phyloP scores from a whole-genome alignment of 352 stramenopile species.

The Phytophthora aleatoria region DNA sequence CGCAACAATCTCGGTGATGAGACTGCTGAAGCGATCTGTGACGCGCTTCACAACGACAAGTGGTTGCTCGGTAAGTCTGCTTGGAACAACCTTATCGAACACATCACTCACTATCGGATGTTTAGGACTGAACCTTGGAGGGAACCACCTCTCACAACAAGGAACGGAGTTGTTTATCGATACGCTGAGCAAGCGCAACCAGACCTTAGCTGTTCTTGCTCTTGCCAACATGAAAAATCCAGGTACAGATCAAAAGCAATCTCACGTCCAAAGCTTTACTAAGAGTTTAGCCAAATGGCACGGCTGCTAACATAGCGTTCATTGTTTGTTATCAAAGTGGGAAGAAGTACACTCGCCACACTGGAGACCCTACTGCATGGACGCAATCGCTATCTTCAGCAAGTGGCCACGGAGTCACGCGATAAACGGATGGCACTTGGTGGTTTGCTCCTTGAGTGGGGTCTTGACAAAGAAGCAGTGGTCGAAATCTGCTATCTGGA shows the following conservation, averaged over 20 bases:
- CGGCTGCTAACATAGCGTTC: not conserved
- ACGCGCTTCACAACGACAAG: constrained; percentile 70
- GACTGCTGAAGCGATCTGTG: constrained; percentile 40
- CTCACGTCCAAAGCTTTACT: not conserved
- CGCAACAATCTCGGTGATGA: constrained; percentile 53
- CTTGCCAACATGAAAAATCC: constrained; percentile 38
- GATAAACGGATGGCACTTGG: constrained; percentile 53
- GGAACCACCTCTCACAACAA: constrained; percentile 43
- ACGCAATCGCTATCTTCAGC: constrained; percentile 36
- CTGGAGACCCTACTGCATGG: constrained; percentile 31
- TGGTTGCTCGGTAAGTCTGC: constrained; percentile 52
- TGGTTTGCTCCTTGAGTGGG: constrained; percentile 59
- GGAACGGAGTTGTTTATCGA: constrained; percentile 37
- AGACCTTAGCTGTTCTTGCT: constrained; percentile 49
- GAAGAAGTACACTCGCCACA: constrained; percentile 18
- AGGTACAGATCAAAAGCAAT: constrained; percentile 14
- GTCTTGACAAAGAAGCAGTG: constrained; percentile 49
- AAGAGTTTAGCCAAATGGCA: too few relatives aligned
- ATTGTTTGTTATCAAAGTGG: constrained; percentile 12
- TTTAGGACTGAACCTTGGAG: constrained; percentile 51
- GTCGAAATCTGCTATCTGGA: constrained; percentile 53
- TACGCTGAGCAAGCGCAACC: constrained; percentile 50
- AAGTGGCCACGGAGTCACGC: constrained; percentile 42
- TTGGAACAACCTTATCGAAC: not conserved
- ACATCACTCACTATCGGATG: not conserved